Evolutionary conservation across 225 moss, liverwort and hornwort genomes (phyloP).

Genomic region (Sphagnum tenellum): DNA sequence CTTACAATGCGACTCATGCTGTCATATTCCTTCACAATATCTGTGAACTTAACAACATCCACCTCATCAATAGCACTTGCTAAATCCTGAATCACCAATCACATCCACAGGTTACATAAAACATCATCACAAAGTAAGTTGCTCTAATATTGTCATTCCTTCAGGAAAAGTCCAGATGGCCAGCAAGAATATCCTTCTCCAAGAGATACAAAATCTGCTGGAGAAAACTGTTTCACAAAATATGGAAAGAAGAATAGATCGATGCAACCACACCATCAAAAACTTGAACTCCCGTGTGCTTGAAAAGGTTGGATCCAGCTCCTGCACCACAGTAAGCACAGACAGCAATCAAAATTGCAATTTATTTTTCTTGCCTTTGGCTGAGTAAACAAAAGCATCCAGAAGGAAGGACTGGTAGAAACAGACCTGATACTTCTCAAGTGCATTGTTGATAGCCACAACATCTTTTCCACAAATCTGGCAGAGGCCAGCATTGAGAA

Average conservation of each 20-base stretch:
- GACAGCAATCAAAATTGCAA: too few relatives aligned
- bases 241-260: not conserved
- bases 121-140: not conserved
- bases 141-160: not conserved
- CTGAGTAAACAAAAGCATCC: too few relatives aligned
- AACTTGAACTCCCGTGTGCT: conserved; percentile 86
- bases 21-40: conserved; percentile 93
- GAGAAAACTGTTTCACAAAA: not conserved
- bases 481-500: conserved; percentile 59
- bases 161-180: not conserved
- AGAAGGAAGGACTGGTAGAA: too few relatives aligned
- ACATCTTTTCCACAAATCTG: conserved; percentile 51
- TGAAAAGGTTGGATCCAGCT: conserved; percentile 86
- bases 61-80: conserved; percentile 55
- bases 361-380: too few relatives aligned
- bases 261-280: conserved; percentile 44
- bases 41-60: conserved; percentile 80
- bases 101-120: not conserved
- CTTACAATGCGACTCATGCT: conserved; percentile 92
- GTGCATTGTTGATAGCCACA: conserved; percentile 46
- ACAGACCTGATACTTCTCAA: conserved; percentile 44
- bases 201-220: not conserved
- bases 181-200: not conserved
- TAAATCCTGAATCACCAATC: conserved; percentile 42
- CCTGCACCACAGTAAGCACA: conserved; percentile 38